A percentile compares a stretch with the other conserved stretches of the same genome.
Evolutionary conservation across 2,329 filamentous ascomycete species (phyloP).

Genomic region (Fusarium mexicanum): DNA sequence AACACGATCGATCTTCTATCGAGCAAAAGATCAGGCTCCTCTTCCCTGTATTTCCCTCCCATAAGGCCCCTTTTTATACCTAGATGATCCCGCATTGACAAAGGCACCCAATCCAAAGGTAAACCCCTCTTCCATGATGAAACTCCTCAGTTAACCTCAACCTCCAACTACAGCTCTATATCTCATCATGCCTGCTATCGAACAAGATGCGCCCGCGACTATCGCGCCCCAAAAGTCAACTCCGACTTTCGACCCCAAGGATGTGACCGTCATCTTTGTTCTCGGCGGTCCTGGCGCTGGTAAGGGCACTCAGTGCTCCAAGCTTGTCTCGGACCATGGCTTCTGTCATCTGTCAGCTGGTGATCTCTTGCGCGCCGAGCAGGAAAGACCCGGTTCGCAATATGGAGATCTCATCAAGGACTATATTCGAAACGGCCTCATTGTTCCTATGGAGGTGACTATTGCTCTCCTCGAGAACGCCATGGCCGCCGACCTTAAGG

Average conservation of each 20-base stretch:
- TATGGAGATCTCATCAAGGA: conserved; percentile 93
- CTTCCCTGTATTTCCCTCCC: not conserved
- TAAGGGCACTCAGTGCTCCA: conserved; percentile 95
- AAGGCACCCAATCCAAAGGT: conserved; percentile 12
- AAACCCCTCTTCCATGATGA: conserved; percentile 13
- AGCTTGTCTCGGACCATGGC: conserved; percentile 85
- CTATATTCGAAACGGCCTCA: conserved; percentile 93
- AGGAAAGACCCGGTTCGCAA: conserved; percentile 83
- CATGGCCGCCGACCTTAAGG: conserved; percentile 76
- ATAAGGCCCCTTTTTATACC: not conserved
- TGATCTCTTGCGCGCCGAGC: conserved; percentile 92
- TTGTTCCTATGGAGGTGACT: conserved; percentile 99
- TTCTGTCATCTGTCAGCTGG: conserved; percentile 95
- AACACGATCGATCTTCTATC: conserved; percentile 2
- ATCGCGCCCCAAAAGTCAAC: conserved; percentile 58
- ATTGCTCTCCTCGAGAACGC: conserved; percentile 93
- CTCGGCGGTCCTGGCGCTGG: conserved; percentile 95
- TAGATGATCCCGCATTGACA: conserved; percentile 12
- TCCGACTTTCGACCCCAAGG: conserved; percentile 77
- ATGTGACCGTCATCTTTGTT: conserved; percentile 95
- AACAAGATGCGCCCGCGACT: conserved; percentile 29
- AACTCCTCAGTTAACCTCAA: conserved; percentile 3
- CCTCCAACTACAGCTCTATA: not conserved
- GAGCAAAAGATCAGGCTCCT: not conserved
- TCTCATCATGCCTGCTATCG: conserved; percentile 26